Conservation (phyloP, 2,329 filamentous ascomycete species). For the Fusarium mangiferae region DNA sequence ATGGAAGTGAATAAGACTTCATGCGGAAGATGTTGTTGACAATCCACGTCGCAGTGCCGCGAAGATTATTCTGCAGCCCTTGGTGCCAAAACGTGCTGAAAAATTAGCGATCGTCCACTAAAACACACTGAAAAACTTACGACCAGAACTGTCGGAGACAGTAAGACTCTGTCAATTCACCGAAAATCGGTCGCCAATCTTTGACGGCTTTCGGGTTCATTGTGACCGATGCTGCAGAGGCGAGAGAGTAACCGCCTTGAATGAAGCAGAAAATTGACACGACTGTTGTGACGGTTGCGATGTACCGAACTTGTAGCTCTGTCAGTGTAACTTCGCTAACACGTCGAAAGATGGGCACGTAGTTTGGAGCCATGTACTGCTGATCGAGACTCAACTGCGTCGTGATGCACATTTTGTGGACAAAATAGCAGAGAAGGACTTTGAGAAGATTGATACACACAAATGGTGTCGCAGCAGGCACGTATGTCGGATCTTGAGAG, state of each 20-base stretch:
- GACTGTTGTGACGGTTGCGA: slow-evolving; percentile 33
- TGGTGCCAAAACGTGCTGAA: slow-evolving; percentile 36
- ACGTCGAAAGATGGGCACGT: slow-evolving; percentile 29
- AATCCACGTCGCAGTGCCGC: slow-evolving; percentile 33
- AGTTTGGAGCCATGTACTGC: slow-evolving; percentile 15
- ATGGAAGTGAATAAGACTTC: slow-evolving; percentile 17
- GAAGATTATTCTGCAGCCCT: slow-evolving; percentile 33
- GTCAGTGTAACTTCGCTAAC: slow-evolving; percentile 3
- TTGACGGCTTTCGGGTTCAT: slow-evolving; percentile 28
- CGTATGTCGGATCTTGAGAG: slow-evolving; percentile 15
- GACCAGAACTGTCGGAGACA: slow-evolving; percentile 35
- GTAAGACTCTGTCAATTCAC: slow-evolving; percentile 22
- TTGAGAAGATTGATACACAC: slow-evolving; percentile 25
- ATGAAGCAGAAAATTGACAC: slow-evolving; percentile 38
- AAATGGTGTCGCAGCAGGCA: slow-evolving; percentile 15
- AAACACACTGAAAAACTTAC: slow-evolving; percentile 4
- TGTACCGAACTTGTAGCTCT: slow-evolving; percentile 34
- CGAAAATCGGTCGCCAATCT: slow-evolving; percentile 34
- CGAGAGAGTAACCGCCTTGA: slow-evolving; percentile 33
- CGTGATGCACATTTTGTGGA: slow-evolving; percentile 27
- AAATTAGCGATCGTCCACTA: neutral
- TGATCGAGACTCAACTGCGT: slow-evolving; percentile 28
- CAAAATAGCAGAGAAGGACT: slow-evolving; percentile 24
- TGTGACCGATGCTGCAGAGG: slow-evolving; percentile 14
- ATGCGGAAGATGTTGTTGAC: slow-evolving; percentile 24